Conservation (phyloP, 108 stramenopile genomes). For the Skeletonema potamos region DNA sequence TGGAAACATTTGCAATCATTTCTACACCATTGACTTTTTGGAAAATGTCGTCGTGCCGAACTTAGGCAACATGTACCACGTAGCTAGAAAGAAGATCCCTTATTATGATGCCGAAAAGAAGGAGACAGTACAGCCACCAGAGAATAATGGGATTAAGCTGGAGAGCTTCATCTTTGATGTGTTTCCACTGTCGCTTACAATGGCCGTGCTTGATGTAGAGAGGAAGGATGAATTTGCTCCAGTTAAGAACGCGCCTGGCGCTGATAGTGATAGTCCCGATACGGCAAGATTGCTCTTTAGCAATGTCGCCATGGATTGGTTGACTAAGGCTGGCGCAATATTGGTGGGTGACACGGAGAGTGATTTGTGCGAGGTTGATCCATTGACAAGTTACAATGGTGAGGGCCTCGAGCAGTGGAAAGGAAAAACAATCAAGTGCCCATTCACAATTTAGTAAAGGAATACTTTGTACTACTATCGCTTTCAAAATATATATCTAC, state of each 20-base stretch:
- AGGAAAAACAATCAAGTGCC: slow-evolving; percentile 64
- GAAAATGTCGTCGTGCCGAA: slow-evolving; percentile 72
- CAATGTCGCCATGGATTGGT: slow-evolving; percentile 68
- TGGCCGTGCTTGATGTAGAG: slow-evolving; percentile 91
- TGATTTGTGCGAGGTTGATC: slow-evolving; percentile 72
- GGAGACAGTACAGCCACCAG: slow-evolving; percentile 57
- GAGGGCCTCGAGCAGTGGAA: slow-evolving; percentile 71
- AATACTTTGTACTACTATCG: neutral
- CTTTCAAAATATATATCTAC: neutral
- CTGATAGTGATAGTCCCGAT: slow-evolving; percentile 76
- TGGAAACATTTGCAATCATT: slow-evolving; percentile 99
- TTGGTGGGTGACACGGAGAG: slow-evolving; percentile 51
- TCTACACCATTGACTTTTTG: slow-evolving; percentile 91
- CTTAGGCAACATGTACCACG: slow-evolving; percentile 88
- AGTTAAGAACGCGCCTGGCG: slow-evolving; percentile 93
- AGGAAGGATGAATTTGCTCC: slow-evolving; percentile 96
- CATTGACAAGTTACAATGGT: slow-evolving; percentile 75
- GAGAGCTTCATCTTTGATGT: slow-evolving; percentile 99
- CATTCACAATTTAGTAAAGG: slow-evolving; percentile 57
- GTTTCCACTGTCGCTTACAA: slow-evolving; percentile 82
- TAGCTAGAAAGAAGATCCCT: slow-evolving; percentile 97
- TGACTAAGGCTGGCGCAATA: slow-evolving; percentile 62
- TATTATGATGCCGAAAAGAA: slow-evolving; percentile 70
- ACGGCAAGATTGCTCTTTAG: slow-evolving; percentile 74
- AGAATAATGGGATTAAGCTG: slow-evolving; percentile 96